These are phyloP conservation scores for Rhizopus sp. DNA, from an alignment of 371 early-diverging fungal genomes.

Conservation along the genomic window DNA sequence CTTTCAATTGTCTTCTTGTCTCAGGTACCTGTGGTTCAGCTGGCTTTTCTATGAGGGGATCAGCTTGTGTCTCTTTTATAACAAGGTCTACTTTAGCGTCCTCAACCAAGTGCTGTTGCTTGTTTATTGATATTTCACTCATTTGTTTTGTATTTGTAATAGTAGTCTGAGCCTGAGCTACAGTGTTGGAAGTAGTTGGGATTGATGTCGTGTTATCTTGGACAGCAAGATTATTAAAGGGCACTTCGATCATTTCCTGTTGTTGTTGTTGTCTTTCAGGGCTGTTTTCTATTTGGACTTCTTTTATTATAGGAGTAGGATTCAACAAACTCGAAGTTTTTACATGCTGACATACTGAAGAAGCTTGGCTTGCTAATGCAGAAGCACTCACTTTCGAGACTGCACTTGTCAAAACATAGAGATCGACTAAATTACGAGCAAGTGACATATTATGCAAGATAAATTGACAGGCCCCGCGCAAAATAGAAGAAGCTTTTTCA, in stretches of 20 bases:
- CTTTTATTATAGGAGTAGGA: constrained; percentile 27
- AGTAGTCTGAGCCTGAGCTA: too few species aligned
- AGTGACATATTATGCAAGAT: constrained; percentile 26
- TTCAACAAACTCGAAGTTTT: constrained; percentile 47
- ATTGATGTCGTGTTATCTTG: neutral
- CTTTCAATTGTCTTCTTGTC: constrained; percentile 41
- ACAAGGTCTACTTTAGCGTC: neutral
- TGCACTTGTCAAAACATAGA: constrained; percentile 38
- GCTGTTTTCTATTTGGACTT: neutral
- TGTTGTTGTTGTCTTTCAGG: neutral
- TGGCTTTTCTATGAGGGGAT: neutral
- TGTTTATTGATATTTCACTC: too few species aligned
- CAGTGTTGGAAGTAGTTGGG: too few species aligned
- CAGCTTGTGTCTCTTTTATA: neutral
- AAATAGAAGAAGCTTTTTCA: neutral
- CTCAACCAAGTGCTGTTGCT: too few species aligned
- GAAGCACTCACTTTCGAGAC: constrained; percentile 30
- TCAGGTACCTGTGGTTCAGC: neutral
- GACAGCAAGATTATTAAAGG: constrained; percentile 12
- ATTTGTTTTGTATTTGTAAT: too few species aligned
- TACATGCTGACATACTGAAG: constrained; percentile 36
- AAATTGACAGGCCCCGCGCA: constrained; percentile 8
- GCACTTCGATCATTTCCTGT: constrained; percentile 6
- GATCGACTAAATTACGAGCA: constrained; percentile 39
- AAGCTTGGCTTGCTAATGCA: constrained; percentile 32